Percentiles rank a stretch among this genome's conserved stretches.
phyloP scores from a whole-genome alignment of 306 rosid species.

The Vachellia pachyceras region DNA sequence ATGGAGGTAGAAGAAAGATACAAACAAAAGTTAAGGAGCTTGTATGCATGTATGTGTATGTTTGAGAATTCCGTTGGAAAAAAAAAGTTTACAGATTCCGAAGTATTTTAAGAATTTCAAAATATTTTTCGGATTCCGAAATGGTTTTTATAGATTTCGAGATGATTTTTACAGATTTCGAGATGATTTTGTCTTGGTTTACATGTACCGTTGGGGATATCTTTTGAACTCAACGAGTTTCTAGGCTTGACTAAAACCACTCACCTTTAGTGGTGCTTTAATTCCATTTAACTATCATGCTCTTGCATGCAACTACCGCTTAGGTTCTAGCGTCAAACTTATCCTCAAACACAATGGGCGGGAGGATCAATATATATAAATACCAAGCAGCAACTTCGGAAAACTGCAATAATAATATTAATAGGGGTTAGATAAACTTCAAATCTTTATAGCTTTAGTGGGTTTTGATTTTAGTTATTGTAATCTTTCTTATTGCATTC shows the following conservation, averaged over 20 bases:
- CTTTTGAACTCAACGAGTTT: conserved; percentile 41
- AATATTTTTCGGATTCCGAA: too few species aligned
- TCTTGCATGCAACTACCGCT: conserved; percentile 36
- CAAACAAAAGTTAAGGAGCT: conserved; percentile 26
- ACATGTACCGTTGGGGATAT: too few species aligned
- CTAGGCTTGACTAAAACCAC: conserved; percentile 44
- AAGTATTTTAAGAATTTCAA: too few species aligned
- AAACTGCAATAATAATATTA: background rate
- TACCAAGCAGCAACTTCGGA: background rate
- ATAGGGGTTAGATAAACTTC: too few species aligned
- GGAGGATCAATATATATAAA: background rate
- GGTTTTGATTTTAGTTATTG: background rate
- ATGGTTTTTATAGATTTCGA: too few species aligned
- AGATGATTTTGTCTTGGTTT: too few species aligned
- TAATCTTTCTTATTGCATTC: too few species aligned
- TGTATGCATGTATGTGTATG: background rate
- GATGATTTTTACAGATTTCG: too few species aligned
- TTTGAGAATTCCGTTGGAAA: too few species aligned
- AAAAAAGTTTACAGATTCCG: too few species aligned
- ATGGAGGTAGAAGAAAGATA: conserved; percentile 20
- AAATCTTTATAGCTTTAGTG: too few species aligned
- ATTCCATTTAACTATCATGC: conserved; percentile 2
- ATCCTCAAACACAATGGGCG: conserved; percentile 29
- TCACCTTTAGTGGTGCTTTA: conserved; percentile 14
- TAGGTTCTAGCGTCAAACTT: conserved; percentile 36